These are phyloP conservation scores for Brassica nigra DNA, from an alignment of 345 rosid species.

Conservation along the genomic window DNA sequence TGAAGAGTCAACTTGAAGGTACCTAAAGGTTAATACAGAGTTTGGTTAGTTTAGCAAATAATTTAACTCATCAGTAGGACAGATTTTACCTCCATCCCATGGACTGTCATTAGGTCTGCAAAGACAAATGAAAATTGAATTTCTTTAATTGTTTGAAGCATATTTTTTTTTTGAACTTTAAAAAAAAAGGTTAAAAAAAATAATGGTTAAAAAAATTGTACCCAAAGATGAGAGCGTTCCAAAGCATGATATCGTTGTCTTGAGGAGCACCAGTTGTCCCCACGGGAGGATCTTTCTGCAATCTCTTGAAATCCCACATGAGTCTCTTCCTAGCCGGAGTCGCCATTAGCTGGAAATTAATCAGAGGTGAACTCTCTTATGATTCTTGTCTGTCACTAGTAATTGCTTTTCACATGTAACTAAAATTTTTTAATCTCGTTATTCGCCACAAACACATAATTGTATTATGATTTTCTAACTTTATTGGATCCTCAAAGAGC, in stretches of 20 bases:
- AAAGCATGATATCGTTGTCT: constrained; percentile 59
- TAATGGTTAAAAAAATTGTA: not conserved
- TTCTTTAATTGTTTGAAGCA: not conserved
- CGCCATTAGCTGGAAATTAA: constrained; percentile 39
- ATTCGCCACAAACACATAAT: too few species aligned
- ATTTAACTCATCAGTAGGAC: not conserved
- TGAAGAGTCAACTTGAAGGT: constrained; percentile 71
- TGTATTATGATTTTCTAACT: too few species aligned
- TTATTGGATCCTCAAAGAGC: too few species aligned
- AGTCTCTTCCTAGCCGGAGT: constrained; percentile 62
- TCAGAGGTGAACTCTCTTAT: not conserved
- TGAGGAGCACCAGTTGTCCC: constrained; percentile 63
- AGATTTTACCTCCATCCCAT: constrained; percentile 80
- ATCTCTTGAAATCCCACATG: constrained; percentile 66
- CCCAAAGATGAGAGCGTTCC: constrained; percentile 69
- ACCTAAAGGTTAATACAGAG: constrained; percentile 36
- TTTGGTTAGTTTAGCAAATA: not conserved
- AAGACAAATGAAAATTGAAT: constrained; percentile 34
- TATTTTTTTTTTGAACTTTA: too few species aligned
- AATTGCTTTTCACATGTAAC: too few species aligned
- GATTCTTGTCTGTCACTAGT: too few species aligned
- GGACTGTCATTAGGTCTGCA: constrained; percentile 79
- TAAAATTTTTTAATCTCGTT: too few species aligned
- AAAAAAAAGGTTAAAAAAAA: not conserved
- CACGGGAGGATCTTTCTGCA: constrained; percentile 64